phyloP scores from a whole-genome alignment of 306 rosid species.

The Urtica urens region DNA sequence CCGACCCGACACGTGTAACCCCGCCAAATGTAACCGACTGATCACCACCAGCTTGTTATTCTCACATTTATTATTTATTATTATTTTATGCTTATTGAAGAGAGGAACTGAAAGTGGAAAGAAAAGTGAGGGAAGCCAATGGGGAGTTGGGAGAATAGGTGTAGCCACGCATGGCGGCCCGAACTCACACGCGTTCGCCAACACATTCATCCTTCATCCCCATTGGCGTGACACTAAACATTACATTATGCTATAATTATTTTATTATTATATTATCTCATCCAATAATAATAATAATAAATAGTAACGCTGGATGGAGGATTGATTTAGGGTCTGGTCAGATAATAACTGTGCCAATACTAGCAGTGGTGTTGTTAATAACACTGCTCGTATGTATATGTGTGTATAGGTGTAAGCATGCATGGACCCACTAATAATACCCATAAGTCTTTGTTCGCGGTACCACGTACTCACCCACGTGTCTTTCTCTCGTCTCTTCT shows the following conservation, averaged over 20 bases:
- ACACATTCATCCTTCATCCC: slow-evolving; percentile 17
- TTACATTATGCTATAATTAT: background rate
- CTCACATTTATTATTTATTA: no score
- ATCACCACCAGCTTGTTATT: no score
- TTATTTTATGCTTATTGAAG: slow-evolving; percentile 3
- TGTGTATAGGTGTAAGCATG: slow-evolving; percentile 40
- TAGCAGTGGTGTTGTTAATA: background rate
- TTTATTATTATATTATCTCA: no score
- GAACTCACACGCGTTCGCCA: slow-evolving; percentile 33
- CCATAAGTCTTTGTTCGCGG: slow-evolving; percentile 30
- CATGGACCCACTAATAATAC: slow-evolving; percentile 51
- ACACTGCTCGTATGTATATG: background rate
- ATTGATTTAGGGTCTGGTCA: background rate
- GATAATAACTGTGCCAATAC: slow-evolving; percentile 3
- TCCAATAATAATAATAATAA: no score
- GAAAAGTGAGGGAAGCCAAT: slow-evolving; percentile 32
- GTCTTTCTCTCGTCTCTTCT: slow-evolving; percentile 39
- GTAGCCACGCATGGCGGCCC: slow-evolving; percentile 70
- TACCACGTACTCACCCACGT: slow-evolving; percentile 86
- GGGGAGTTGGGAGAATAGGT: slow-evolving; percentile 61
- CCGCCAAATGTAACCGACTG: slow-evolving; percentile 44
- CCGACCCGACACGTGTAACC: slow-evolving; percentile 15
- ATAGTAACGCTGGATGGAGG: no score
- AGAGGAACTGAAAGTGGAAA: background rate
- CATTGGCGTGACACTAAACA: slow-evolving; percentile 19